Conservation (phyloP, 176 grass and related monocot genomes). For the Triticum timopheevii region DNA sequence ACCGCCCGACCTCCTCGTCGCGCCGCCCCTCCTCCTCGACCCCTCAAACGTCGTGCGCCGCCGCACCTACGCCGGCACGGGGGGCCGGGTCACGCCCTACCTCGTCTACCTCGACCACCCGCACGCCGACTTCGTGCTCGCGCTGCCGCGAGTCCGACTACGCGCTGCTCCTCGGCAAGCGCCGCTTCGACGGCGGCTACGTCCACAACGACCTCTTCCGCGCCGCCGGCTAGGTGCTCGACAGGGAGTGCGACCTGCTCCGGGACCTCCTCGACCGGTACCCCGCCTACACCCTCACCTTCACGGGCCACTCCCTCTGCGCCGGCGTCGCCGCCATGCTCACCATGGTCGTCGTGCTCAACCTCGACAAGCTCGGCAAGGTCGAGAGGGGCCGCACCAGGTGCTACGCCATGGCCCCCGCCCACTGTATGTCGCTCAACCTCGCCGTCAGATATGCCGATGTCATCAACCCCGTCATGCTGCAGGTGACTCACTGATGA, state of each 20-base stretch:
- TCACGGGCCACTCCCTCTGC: slow-evolving; percentile 71
- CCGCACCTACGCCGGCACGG: no score
- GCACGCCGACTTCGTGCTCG: no score
- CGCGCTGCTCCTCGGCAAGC: slow-evolving; percentile 46
- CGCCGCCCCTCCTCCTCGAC: no score
- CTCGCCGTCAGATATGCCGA: slow-evolving; percentile 85
- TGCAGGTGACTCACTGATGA: slow-evolving; percentile 49
- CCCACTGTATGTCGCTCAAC: slow-evolving; percentile 88
- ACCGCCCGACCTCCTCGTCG: no score
- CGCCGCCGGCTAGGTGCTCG: slow-evolving; percentile 70
- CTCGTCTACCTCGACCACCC: no score
- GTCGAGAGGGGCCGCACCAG: slow-evolving; percentile 52
- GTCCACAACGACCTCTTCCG: slow-evolving; percentile 83
- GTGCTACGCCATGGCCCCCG: slow-evolving; percentile 76
- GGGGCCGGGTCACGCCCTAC: no score
- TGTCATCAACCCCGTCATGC: slow-evolving; percentile 80
- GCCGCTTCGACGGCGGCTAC: slow-evolving; percentile 73
- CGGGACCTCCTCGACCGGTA: slow-evolving; percentile 52
- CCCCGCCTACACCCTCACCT: slow-evolving; percentile 74
- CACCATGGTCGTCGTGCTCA: slow-evolving; percentile 68
- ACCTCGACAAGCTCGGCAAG: slow-evolving; percentile 68
- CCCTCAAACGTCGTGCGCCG: no score
- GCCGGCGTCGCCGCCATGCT: slow-evolving; percentile 77
- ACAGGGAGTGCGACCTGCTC: slow-evolving; percentile 67
- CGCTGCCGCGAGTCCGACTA: no score